A percentile compares a stretch with the other conserved stretches of the same genome.
phyloP scores from a whole-genome alignment of 2,329 filamentous ascomycete genomes.

The Penicillium sp. region DNA sequence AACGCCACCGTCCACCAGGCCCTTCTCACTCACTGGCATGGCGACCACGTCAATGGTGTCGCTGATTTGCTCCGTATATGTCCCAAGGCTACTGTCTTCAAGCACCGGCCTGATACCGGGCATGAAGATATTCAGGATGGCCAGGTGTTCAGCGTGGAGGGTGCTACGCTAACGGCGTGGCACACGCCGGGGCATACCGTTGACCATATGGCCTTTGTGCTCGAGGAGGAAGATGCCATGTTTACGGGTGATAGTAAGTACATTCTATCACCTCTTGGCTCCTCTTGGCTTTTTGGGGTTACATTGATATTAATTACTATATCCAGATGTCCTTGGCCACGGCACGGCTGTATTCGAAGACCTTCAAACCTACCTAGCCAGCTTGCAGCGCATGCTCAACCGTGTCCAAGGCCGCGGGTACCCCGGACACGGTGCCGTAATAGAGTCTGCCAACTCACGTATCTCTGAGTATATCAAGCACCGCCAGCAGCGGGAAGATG shows the following conservation, averaged over 20 bases:
- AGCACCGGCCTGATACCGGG: conserved; percentile 52
- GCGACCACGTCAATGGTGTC: conserved; percentile 76
- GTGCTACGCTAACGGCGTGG: conserved; percentile 59
- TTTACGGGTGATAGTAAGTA: conserved; percentile 72
- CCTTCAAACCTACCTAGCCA: conserved; percentile 61
- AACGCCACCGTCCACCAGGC: conserved; percentile 62
- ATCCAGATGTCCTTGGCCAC: conserved; percentile 67
- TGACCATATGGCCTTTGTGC: conserved; percentile 74
- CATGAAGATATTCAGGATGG: conserved; percentile 55
- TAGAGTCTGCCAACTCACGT: conserved; percentile 65
- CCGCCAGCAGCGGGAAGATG: conserved; percentile 70
- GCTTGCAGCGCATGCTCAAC: conserved; percentile 62
- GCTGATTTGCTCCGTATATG: conserved; percentile 60
- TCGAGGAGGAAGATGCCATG: conserved; percentile 73
- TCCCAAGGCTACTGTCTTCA: conserved; percentile 61
- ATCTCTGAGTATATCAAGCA: conserved; percentile 81
- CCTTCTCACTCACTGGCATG: conserved; percentile 88
- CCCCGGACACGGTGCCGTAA: conserved; percentile 77
- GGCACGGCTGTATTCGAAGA: conserved; percentile 83
- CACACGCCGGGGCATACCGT: conserved; percentile 70
- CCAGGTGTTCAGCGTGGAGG: conserved; percentile 50
- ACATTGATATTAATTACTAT: not conserved
- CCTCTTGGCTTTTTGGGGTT: too few relatives aligned
- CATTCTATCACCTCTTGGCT: not conserved
- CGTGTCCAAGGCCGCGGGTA: conserved; percentile 64